A percentile compares a stretch with the other conserved stretches of the same genome.
Evolutionary conservation across 176 grass and related monocot species (phyloP).

Genomic region (Avena insularis): DNA sequence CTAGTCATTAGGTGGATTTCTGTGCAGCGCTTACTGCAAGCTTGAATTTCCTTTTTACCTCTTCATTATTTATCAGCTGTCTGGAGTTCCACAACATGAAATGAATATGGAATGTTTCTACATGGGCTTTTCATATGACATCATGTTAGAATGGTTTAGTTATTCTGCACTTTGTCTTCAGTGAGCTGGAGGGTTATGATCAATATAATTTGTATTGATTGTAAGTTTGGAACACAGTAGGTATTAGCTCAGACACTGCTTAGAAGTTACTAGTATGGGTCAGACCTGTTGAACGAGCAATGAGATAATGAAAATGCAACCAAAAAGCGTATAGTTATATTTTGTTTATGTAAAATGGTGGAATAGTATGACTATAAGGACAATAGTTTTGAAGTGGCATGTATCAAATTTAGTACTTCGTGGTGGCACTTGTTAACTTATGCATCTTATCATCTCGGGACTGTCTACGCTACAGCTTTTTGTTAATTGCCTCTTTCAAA

Average conservation of each 20-base stretch:
- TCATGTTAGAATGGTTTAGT: background rate
- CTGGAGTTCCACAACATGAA: constrained; percentile 6
- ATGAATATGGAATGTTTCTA: background rate
- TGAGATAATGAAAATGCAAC: constrained; percentile 22
- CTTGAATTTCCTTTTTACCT: background rate
- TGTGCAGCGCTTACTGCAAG: constrained; percentile 11
- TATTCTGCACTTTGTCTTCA: constrained; percentile 4
- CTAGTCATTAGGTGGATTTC: constrained; percentile 1
- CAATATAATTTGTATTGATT: constrained; percentile 6
- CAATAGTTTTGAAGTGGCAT: background rate
- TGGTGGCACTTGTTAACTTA: background rate
- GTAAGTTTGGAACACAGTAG: background rate
- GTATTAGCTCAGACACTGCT: background rate
- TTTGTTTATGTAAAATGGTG: background rate
- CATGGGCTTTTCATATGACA: background rate
- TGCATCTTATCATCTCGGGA: background rate
- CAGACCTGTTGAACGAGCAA: constrained; percentile 15
- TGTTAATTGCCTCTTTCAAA: constrained; percentile 1
- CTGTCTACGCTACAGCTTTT: constrained; percentile 29
- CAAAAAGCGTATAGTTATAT: background rate
- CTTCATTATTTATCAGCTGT: constrained; percentile 5
- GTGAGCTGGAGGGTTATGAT: background rate
- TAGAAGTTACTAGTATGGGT: background rate
- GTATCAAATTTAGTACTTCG: background rate
- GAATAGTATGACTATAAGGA: background rate